Conservation (phyloP, 208 protist species). For the Tritrichomonas musculus region DNA sequence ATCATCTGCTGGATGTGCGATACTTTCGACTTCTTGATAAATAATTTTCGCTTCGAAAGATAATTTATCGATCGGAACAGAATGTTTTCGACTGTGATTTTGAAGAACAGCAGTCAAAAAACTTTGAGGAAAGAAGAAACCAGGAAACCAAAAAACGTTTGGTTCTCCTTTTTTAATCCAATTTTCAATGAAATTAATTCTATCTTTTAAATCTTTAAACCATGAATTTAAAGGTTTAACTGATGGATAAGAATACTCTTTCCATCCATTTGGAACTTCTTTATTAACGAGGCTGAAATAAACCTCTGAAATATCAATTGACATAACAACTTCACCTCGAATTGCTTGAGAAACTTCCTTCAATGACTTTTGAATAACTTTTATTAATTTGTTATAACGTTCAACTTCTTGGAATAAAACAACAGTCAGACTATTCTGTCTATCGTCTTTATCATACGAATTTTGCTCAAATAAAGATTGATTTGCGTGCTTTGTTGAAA, state of each 20-base stretch:
- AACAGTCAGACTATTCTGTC: background rate
- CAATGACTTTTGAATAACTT: slow-evolving; percentile 29
- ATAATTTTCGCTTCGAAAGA: slow-evolving; percentile 76
- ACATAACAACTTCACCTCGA: slow-evolving; percentile 87
- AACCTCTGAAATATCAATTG: slow-evolving; percentile 80
- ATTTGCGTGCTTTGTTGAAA: background rate
- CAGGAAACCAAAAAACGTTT: slow-evolving; percentile 78
- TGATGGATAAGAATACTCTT: slow-evolving; percentile 72
- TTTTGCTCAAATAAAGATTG: background rate
- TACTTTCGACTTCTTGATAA: slow-evolving; percentile 50
- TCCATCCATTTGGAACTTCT: slow-evolving; percentile 82
- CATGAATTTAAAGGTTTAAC: slow-evolving; percentile 87
- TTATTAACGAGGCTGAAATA: slow-evolving; percentile 80
- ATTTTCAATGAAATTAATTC: slow-evolving; percentile 76
- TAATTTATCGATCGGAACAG: slow-evolving; percentile 87
- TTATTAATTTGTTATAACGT: background rate
- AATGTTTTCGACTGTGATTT: slow-evolving; percentile 75
- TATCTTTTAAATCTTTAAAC: slow-evolving; percentile 80
- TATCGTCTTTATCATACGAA: background rate
- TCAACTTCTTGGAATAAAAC: background rate
- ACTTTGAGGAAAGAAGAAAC: slow-evolving; percentile 94
- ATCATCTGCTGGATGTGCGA: slow-evolving; percentile 58
- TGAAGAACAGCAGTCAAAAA: slow-evolving; percentile 93
- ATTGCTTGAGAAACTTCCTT: slow-evolving; percentile 78
- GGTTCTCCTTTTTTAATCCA: slow-evolving; percentile 83